Base-by-base conservation (phyloP, 75 land plant species). In the Azolla pinnata region DNA sequence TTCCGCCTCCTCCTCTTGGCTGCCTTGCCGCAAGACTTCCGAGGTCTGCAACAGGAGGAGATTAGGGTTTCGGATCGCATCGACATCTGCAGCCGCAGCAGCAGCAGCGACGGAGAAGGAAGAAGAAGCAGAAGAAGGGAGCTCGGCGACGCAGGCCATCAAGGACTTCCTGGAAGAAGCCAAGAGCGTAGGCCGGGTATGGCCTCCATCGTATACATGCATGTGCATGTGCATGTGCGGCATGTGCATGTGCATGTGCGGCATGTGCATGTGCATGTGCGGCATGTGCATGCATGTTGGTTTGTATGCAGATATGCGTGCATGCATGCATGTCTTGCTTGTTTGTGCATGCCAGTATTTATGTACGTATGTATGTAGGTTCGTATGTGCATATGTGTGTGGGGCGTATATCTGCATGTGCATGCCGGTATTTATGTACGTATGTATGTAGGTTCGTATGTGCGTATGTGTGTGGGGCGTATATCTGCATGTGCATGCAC, bases 111-210 rank as follows among this genome's bases (percentile, higher is more conserved):
- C 54, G 27, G 54, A 24, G 4, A 3, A 46, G 2, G 29, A 26
- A 25, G 2, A 3, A 3, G 54, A 52, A 4, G 12, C 40, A 5
- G 40, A 35, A 12, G 10, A 35, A 35, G 5, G 10, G 10, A 35
- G 40, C 12, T 35, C 40, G 12, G 12, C 12, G n/a, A 46, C 54
- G 24, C 54, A 52, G 54, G 38, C n/a, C 21, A 14, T 67, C 31
- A 69, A 69, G 66, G 67, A 62, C 0, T 69, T 69, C 54, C 59
- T 69, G 28, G 59, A 69, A 16, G 72, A 69, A 21, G 52, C 62
- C 42, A 69, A 69, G 23, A 25, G 42, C 25, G 59, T 69, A 4
- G 72, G 72, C 46, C 47, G 72, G 52, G 72, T 69, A 54, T 35
- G 67, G 25, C 12, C 29, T 52, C 54, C 12, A 14, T 52, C 29